phyloP scores from a whole-genome alignment of 805 yeast species.

The Yamadazyma sp. region DNA sequence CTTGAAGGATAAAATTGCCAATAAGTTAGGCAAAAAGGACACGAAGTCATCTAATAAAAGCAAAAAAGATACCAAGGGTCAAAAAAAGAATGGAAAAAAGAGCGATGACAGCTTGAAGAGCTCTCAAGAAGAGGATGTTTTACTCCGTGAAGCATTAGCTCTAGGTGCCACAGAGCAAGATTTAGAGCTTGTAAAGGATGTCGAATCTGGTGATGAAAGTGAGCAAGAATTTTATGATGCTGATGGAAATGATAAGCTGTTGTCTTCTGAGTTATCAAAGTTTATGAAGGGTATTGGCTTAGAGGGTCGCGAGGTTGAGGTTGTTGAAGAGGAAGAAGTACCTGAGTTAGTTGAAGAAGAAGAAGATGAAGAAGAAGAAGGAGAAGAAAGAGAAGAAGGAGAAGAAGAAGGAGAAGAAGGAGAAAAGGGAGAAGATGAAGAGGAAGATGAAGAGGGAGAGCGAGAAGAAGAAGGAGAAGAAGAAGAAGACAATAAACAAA shows the following conservation, averaged over 20 bases:
- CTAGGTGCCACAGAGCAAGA: slow-evolving; percentile 90
- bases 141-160: slow-evolving; percentile 73
- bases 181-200: slow-evolving; percentile 56
- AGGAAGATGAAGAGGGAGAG: slow-evolving; percentile 16
- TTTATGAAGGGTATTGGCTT: slow-evolving; percentile 73
- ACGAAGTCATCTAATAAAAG: slow-evolving; percentile 5
- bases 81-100: slow-evolving; percentile 10
- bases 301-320: slow-evolving; percentile 36
- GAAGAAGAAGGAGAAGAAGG: slow-evolving; percentile 30
- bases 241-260: slow-evolving; percentile 31
- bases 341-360: slow-evolving; percentile 31
- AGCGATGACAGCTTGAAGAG: slow-evolving; percentile 19
- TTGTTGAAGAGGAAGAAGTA: slow-evolving; percentile 32
- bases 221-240: slow-evolving; percentile 52
- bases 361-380: slow-evolving; percentile 37
- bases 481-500: slow-evolving; percentile 15
- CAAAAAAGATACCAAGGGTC: slow-evolving; percentile 8
- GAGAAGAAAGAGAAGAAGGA: slow-evolving; percentile 26
- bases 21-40: slow-evolving; percentile 38
- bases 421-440: slow-evolving; percentile 18
- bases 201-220: slow-evolving; percentile 52
- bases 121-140: slow-evolving; percentile 19
- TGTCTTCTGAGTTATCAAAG: slow-evolving; percentile 54
- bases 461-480: slow-evolving; percentile 15
- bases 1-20: slow-evolving; percentile 62